A percentile compares a stretch with the other conserved stretches of the same genome.
These are phyloP conservation scores for Nissolia schottii DNA, from an alignment of 306 rosid genomes.

Conservation along the genomic window DNA sequence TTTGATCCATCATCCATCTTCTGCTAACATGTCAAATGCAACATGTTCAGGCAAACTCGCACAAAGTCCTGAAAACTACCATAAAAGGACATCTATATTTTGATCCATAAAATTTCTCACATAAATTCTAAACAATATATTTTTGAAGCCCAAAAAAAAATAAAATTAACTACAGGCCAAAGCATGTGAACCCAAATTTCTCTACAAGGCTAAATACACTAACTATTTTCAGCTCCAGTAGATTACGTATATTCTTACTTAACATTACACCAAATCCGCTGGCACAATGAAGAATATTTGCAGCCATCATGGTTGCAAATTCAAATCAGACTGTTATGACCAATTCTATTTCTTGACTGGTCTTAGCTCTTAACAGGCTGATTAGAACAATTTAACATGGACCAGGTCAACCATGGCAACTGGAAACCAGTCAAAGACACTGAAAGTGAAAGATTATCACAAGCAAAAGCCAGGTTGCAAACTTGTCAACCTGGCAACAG, in stretches of 20 bases:
- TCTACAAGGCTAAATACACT: not conserved
- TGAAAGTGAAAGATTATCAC: not conserved
- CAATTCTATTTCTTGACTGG: not conserved
- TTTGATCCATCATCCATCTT: no score
- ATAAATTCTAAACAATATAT: not conserved
- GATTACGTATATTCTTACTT: not conserved
- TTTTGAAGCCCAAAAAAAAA: not conserved
- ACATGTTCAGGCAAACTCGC: not conserved
- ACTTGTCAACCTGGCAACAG: not conserved
- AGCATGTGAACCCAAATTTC: not conserved
- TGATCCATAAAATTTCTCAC: not conserved
- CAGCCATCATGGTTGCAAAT: not conserved
- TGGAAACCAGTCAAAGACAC: not conserved
- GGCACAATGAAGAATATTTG: not conserved
- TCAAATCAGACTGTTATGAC: not conserved
- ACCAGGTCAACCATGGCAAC: not conserved
- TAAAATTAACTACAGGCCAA: not conserved
- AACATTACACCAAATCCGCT: not conserved
- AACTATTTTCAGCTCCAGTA: not conserved
- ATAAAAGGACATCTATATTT: not conserved
- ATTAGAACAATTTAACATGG: not conserved
- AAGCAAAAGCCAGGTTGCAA: not conserved
- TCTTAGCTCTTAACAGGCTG: not conserved
- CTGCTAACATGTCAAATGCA: not conserved
- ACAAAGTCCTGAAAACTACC: not conserved